Conservation (phyloP, 2,329 filamentous ascomycete species). For the Metarhizium sp. region DNA sequence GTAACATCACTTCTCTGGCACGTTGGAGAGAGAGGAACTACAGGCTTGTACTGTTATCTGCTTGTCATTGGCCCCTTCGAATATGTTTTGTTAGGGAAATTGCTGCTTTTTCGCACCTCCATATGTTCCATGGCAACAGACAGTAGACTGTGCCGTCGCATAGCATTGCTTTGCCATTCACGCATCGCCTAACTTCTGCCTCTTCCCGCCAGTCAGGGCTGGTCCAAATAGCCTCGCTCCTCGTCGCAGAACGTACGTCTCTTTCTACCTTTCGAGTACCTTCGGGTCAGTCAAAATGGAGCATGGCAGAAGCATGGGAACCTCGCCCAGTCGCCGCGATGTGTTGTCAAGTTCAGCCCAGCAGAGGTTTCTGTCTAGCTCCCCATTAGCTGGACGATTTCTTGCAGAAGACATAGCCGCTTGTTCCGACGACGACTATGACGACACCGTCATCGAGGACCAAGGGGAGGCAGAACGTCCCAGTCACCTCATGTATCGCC, state of each 20-base stretch:
- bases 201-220: neutral
- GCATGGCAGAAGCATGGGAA: constrained; percentile 1
- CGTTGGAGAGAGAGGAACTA: no score
- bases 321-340: constrained; percentile 4
- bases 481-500: constrained; percentile 50
- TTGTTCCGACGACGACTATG: constrained; percentile 47
- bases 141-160: no score
- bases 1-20: no score
- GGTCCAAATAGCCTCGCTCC: neutral
- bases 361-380: constrained; percentile 39
- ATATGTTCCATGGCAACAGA: no score
- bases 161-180: no score
- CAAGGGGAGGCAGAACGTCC: constrained; percentile 27
- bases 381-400: constrained; percentile 57
- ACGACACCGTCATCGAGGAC: constrained; percentile 20
- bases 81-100: no score
- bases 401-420: constrained; percentile 59
- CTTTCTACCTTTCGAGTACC: neutral
- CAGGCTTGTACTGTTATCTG: no score
- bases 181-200: no score
- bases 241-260: neutral
- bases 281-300: neutral
- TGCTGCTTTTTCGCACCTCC: no score
- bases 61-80: no score
- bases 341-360: constrained; percentile 4